These are phyloP conservation scores for Heterobasidion parviporum DNA, from an alignment of 1,284 basidiomycete species.

Conservation along the genomic window DNA sequence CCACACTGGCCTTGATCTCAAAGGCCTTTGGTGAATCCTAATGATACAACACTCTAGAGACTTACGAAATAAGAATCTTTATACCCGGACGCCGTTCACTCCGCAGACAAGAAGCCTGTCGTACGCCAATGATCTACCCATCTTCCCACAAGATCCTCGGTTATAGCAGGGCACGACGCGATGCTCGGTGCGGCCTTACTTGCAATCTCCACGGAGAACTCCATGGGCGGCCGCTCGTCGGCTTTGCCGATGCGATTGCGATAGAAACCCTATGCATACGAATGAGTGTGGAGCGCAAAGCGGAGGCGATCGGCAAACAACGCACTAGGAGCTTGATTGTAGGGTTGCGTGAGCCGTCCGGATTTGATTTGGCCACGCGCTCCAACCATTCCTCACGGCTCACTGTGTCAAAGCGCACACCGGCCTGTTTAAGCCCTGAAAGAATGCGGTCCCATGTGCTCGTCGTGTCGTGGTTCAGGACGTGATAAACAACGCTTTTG, in stretches of 20 bases:
- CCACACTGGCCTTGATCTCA: too few relatives aligned
- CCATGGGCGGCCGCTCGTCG: background rate
- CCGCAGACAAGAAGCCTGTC: background rate
- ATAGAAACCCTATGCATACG: background rate
- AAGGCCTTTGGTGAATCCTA: too few relatives aligned
- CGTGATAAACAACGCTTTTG: background rate
- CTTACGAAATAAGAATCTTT: too few relatives aligned
- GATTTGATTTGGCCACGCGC: conserved; percentile 20
- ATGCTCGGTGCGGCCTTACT: background rate
- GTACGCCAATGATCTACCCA: background rate
- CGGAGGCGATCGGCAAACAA: background rate
- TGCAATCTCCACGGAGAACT: background rate
- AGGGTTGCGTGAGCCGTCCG: background rate
- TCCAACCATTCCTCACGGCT: conserved; percentile 39
- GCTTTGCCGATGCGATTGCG: background rate
- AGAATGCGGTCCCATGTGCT: conserved; percentile 8
- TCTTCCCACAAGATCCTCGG: background rate
- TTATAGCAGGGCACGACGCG: background rate
- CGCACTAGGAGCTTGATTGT: background rate
- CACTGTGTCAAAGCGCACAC: conserved; percentile 37
- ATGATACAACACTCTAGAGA: too few relatives aligned
- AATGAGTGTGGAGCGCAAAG: background rate
- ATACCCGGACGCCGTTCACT: too few relatives aligned
- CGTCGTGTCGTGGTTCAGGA: background rate
- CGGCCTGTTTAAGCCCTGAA: conserved; percentile 24